phyloP scores from a whole-genome alignment of 2,329 filamentous ascomycete species.

The Bipolaris victoriae region DNA sequence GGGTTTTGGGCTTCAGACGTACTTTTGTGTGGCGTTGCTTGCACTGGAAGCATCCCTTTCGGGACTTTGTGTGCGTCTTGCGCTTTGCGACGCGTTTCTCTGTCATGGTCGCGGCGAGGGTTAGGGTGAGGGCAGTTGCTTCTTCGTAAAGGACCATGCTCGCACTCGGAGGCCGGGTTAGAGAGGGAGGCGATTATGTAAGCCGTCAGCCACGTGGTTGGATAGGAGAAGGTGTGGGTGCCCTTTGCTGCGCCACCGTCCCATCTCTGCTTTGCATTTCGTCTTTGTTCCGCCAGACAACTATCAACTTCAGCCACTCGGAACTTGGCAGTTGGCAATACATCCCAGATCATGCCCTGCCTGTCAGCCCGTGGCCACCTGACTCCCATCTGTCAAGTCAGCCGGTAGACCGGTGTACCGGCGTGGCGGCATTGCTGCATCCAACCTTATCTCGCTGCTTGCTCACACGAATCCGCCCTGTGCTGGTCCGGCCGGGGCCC shows the following conservation, averaged over 20 bases:
- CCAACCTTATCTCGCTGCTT: constrained; percentile 39
- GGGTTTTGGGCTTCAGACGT: constrained; percentile 7
- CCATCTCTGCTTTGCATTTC: background rate
- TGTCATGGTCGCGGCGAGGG: constrained; percentile 15
- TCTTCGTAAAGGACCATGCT: constrained; percentile 3
- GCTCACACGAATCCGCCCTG: constrained; percentile 35
- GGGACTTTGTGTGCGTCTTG: constrained; percentile 42
- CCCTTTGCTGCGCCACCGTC: too few relatives aligned
- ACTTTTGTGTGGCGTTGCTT: constrained; percentile 45
- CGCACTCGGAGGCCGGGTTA: background rate
- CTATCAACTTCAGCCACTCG: background rate
- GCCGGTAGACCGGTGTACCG: constrained; percentile 38
- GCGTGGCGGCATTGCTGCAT: constrained; percentile 39
- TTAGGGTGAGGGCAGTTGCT: constrained; percentile 3
- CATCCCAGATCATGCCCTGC: background rate
- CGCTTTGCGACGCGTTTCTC: constrained; percentile 35
- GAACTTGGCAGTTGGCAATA: background rate
- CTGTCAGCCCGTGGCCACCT: background rate
- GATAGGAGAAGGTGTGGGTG: background rate
- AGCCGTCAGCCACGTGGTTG: constrained; percentile 6
- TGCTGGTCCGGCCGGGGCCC: constrained; percentile 26
- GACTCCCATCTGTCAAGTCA: constrained; percentile 37
- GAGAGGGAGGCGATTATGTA: constrained; percentile 15
- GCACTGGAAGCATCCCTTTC: constrained; percentile 41
- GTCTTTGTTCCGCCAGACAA: background rate